phyloP scores from a whole-genome alignment of 192 early-diverging fungal genomes.

The Oehlia diaphana region DNA sequence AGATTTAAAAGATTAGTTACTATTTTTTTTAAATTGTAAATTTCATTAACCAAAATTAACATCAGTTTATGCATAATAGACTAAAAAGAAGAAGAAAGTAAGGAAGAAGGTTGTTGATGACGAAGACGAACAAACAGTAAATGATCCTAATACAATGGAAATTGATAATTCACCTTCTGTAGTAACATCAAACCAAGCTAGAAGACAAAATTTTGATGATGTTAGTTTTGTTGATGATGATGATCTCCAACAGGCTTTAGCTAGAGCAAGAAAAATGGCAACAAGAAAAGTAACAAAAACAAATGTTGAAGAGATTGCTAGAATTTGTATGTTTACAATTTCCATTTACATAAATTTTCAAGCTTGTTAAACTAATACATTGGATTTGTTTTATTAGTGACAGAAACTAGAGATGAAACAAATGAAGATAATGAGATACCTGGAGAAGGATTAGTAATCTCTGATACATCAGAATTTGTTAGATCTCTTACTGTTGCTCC shows the following conservation, averaged over 20 bases:
- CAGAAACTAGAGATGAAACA: constrained; percentile 34
- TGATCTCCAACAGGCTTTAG: constrained; percentile 85
- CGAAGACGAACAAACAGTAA: constrained; percentile 31
- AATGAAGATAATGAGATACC: constrained; percentile 46
- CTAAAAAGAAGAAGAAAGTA: constrained; percentile 57
- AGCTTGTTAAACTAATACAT: not conserved
- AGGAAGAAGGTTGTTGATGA: constrained; percentile 51
- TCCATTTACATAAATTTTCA: not conserved
- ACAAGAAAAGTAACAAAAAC: constrained; percentile 52
- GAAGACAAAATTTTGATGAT: constrained; percentile 31
- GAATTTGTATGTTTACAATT: constrained; percentile 41
- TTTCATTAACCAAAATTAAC: constrained; percentile 17
- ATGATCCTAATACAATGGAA: constrained; percentile 16
- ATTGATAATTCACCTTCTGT: constrained; percentile 6
- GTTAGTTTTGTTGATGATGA: constrained; percentile 93
- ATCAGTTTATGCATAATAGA: constrained; percentile 41
- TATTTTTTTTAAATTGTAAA: not conserved
- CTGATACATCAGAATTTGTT: constrained; percentile 89
- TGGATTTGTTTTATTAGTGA: constrained; percentile 28
- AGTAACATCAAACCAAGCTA: not conserved
- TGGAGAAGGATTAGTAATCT: constrained; percentile 64
- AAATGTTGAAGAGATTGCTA: constrained; percentile 64
- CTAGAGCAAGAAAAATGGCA: constrained; percentile 65
- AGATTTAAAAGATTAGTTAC: not conserved
- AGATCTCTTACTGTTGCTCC: constrained; percentile 52